Evolutionary conservation across 768 basidiomycete species (phyloP), one percentile per base, ranked within the genome.

Genomic region (Wakefieldia striispora): DNA sequence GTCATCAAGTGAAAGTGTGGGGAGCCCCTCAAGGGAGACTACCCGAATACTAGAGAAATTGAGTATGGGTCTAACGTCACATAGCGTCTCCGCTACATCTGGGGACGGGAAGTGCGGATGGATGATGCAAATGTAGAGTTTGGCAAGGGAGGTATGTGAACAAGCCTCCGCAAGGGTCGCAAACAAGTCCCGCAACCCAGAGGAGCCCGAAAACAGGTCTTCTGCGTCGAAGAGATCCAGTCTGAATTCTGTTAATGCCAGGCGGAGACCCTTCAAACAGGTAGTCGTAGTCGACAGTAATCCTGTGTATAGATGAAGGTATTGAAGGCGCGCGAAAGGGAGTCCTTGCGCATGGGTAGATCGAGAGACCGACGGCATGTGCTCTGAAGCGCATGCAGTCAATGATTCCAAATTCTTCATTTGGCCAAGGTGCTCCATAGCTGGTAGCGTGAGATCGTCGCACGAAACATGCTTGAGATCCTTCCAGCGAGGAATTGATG

Each of bases 151-250:
- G 6, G 31, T 2, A 8, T 48, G 59, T 0, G 56, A 45, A 36
- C 62, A 64, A 6, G 62, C 20, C 4, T 41, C 35, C 0, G 47
- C 37, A 16, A 62, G 51, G 3, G 51, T 31, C 2, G 27, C 7
- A 31, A 61, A 58, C 6, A 61, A 26, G 35, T 58, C 50, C 6
- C 36, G 50, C 23, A 61, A 19, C 17, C 43, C 29, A 21, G 50
- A 47, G 0, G 53, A 20, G 4, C 17, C 33, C 2, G 55, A 49
- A 34, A 50, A 43, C 3, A 45, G 35, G 3, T 61, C 62, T 45
- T 42, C 51, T 3, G 50, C 38, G 17, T 62, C 56, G 21, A 64
- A 61, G 0, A 64, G 17, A 26, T 61, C 61, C 5, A 64, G 51
- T n/a, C 51, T 44, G 20, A 62, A 58, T 12, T 62, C 56, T 6